These are phyloP conservation scores for Chlorella vulgaris DNA, from an alignment of 139 green algal species.

Conservation along the genomic window DNA sequence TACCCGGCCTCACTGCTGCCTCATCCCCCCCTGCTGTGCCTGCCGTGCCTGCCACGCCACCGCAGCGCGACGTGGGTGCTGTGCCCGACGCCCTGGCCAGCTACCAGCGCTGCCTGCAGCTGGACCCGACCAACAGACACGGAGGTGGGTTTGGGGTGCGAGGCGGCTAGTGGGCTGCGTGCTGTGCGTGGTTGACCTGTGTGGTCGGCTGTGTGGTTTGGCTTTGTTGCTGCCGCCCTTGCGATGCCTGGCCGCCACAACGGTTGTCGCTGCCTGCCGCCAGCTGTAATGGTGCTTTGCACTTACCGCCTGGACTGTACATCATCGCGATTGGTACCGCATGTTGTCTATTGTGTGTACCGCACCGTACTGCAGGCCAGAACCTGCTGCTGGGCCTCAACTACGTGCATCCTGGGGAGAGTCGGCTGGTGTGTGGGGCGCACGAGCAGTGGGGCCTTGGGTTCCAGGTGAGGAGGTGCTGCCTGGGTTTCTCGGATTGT, in stretches of 20 bases:
- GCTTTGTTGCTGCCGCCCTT: too few species aligned
- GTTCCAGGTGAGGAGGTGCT: conserved; percentile 52
- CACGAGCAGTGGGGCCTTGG: conserved; percentile 81
- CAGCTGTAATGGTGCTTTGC: not conserved
- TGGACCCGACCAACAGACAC: conserved; percentile 73
- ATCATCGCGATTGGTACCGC: too few species aligned
- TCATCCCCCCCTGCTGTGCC: not conserved
- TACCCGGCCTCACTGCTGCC: not conserved
- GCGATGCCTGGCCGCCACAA: not conserved
- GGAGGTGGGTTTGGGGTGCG: conserved; percentile 47
- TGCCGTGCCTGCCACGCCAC: not conserved
- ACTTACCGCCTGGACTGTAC: too few species aligned
- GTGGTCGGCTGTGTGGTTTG: not conserved
- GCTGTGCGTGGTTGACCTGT: not conserved
- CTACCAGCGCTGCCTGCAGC: conserved; percentile 77
- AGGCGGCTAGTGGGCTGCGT: not conserved
- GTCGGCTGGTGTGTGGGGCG: conserved; percentile 71
- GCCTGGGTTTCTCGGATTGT: too few species aligned
- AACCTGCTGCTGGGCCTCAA: conserved; percentile 91
- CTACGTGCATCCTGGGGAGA: conserved; percentile 84
- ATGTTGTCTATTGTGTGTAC: too few species aligned
- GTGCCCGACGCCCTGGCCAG: conserved; percentile 65
- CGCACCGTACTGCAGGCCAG: conserved; percentile 51
- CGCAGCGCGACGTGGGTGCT: conserved; percentile 63
- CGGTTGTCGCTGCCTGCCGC: not conserved